Evolutionary conservation across 768 basidiomycete species (phyloP), one percentile per base, ranked within the genome.

Genomic region (Tulasnella sp.): DNA sequence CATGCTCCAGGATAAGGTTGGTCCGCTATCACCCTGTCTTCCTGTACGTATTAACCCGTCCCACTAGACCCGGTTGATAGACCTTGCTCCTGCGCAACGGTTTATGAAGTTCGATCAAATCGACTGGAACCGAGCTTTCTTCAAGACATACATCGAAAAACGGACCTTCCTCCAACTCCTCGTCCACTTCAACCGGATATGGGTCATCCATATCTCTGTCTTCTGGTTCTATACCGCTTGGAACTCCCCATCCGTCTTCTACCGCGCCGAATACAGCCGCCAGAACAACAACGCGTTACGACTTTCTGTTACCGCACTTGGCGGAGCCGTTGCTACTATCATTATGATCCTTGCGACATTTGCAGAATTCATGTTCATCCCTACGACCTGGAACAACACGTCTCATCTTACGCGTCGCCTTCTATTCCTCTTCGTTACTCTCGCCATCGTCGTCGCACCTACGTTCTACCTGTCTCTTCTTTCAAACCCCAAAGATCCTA

Each of bases 181-280:
- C 58, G 93, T 99, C 78, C 97, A 99, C 76, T 99, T 99, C 75
- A 98, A 98, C 73, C 88, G 94, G 45, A 89, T 99, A 64, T 99
- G 96, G 93, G 91, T 98, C 69, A 85, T 94, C 61, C 96, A 98
- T 72, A 75, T 99, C 58, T 80, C 93, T 31, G 71, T 97, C 67
- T 98, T 84, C 75, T 98, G 85, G 79, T 97, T 83, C 72, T 98
- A 96, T 73, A 98, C 93, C 17, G 76, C 94, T 36, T 96, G 77
- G 74, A 97, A 97, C 71, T 85, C 92, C 14, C 89, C 90, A 1
- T 80, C 77, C 34, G 74, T 98, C 64, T 99, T 98, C 67, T 75
- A 75, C 25, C 70, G 77, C 55, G 71, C 73, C 27, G 74, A 74
- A 17, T 77, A 79, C 65, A 61, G 68, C 14, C 72, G 75, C 11